phyloP scores from a whole-genome alignment of 306 rosid species.

The Alnus rubra region DNA sequence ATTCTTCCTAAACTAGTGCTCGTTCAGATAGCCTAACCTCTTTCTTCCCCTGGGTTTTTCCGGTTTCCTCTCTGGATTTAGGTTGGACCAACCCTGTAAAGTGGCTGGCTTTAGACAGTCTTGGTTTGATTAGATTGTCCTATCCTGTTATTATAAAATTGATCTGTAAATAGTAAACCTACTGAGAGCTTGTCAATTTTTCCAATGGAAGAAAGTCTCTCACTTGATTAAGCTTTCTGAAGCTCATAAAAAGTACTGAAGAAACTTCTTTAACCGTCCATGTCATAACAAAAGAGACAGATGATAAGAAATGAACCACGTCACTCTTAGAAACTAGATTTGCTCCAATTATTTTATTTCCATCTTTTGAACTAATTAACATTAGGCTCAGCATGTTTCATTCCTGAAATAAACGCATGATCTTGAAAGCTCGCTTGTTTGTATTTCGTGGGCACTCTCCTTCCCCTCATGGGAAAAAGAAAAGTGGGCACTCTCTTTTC shows the following conservation, averaged over 20 bases:
- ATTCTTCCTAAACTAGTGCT: too few relatives aligned
- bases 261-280: not conserved
- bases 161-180: not conserved
- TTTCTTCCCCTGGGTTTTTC: not conserved
- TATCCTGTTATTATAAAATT: not conserved
- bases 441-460: not conserved
- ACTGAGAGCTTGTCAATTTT: not conserved
- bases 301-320: not conserved
- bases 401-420: not conserved
- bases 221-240: not conserved
- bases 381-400: not conserved
- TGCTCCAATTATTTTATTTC: not conserved
- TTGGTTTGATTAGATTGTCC: not conserved
- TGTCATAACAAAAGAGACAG: not conserved
- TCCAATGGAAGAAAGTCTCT: not conserved
- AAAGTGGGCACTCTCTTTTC: too few relatives aligned
- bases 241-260: not conserved
- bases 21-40: not conserved
- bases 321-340: constrained; percentile 2
- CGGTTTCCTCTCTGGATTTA: not conserved
- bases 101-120: not conserved
- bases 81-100: not conserved
- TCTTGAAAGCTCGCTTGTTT: not conserved
- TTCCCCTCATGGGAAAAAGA: not conserved
- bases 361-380: not conserved